A percentile compares a stretch with the other conserved stretches of the same genome.
Conservation (phyloP, 2,329 filamentous ascomycete species). For the Xylaria sp. region DNA sequence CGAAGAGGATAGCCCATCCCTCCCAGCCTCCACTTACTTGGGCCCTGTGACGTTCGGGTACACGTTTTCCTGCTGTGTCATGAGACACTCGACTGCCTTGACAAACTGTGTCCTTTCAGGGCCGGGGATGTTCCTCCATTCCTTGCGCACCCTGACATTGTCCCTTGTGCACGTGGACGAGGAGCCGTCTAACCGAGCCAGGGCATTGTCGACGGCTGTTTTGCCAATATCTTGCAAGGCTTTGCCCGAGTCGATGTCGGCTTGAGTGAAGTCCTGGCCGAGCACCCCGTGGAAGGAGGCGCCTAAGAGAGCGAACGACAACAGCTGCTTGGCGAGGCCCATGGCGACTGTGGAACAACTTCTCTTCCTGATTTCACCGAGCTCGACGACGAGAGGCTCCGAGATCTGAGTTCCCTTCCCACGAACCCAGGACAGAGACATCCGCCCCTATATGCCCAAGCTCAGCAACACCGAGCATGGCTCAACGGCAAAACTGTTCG, state of each 20-base stretch:
- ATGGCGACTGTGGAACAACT: constrained; percentile 22
- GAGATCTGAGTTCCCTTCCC: constrained; percentile 14
- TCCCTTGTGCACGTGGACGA: constrained; percentile 32
- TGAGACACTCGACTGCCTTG: constrained; percentile 35
- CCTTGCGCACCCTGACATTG: constrained; percentile 35
- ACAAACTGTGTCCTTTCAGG: constrained; percentile 31
- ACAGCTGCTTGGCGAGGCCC: constrained; percentile 25
- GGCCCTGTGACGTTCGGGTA: constrained; percentile 34
- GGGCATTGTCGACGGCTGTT: constrained; percentile 29
- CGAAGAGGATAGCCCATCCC: not conserved
- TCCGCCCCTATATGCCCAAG: constrained; percentile 19
- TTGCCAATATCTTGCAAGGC: constrained; percentile 30
- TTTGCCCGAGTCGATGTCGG: constrained; percentile 35
- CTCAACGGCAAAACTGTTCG: constrained; percentile 26
- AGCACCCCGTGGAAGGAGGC: constrained; percentile 29
- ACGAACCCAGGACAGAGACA: not conserved
- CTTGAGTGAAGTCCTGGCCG: constrained; percentile 30
- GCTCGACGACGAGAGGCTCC: constrained; percentile 1
- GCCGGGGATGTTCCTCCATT: constrained; percentile 35
- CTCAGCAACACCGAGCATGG: constrained; percentile 18
- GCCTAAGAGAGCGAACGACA: constrained; percentile 25
- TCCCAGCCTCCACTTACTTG: constrained; percentile 16
- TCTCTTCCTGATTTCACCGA: constrained; percentile 2
- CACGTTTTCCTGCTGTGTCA: constrained; percentile 28
- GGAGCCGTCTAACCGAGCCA: constrained; percentile 27